Evolutionary conservation across 352 stramenopile species (phyloP), one percentile per base, ranked within the genome.

Genomic region (Phytophthora quininea): DNA sequence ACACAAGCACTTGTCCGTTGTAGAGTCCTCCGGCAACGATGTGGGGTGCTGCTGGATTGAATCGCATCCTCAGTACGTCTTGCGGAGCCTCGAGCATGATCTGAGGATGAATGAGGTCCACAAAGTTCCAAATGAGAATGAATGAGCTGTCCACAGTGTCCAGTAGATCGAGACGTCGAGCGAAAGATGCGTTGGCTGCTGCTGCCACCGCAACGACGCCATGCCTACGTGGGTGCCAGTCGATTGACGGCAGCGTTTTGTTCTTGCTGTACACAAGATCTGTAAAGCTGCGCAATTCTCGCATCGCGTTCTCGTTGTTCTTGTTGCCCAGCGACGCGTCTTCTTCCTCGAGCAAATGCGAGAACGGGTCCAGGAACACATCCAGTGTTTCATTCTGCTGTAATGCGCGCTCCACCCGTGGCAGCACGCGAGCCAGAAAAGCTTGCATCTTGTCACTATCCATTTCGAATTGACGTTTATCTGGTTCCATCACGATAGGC

Each of bases 241-340:
- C 92, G 38, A 98, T 92, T 11, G 84, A 76, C 33, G 83, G 73
- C 3, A 98, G 70, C 4, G 79, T 90, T 71, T 97, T 98, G 82
- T 93, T 96, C 69, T 98, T 98, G 62, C 84, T 97, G 78, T 98
- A 97, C 29, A 95, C 74, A n/a, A 98, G 79, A 67, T 98, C 93
- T 33, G 91, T 97, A 67, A 98, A 98, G 53, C 89, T 97, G 1
- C 89, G 83, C 6, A 98, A 64, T 62, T 98, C 93, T 30, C 95
- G 93, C 64, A 98, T 90, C 27, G 88, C 78, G 67, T 96, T 97
- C 52, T 97, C 91, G 48, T 90, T 79, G 53, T 72, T 88, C 73
- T 94, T 94, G 72, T 85, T 90, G 9, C 77, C 63, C 8, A 87
- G 62, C 27, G 61, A 73, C 47, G 76, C 69, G 62, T 93, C 85